Base-by-base conservation (phyloP, 1,139 yeast genomes). In the Protomyces macrosporus region DNA sequence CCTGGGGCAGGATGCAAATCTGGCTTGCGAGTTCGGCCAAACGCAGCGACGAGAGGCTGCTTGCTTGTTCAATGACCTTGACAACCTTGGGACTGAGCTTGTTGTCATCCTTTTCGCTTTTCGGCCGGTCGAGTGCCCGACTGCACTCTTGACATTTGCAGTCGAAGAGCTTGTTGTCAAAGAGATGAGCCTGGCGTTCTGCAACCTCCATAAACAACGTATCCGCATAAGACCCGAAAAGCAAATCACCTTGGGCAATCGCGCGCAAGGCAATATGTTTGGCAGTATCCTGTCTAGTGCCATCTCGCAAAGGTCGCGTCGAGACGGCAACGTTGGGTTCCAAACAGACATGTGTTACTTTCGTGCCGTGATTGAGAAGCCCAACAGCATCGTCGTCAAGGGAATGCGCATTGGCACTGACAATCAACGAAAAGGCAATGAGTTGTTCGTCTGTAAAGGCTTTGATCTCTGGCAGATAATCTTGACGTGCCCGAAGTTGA, bases 301-400 rank as follows among this genome's bases (percentile, higher is more conserved):
- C 42, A 39, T 42, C 23, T 12, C 52, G 51, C 6, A 36, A 34
- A 5, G 52, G 35, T 33, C 62, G 51, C n/a, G 36, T 40, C 3
- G 62, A 58, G 14, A 42, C 56, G 3, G 62, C 62, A 7, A 58
- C 56, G 33, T 58, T 58, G 14, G 62, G 62, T 1, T 5, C 6
- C 56, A 58, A 52, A 34, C 62, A 58, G 34, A 56, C 12, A 36
- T 58, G 62, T 5, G 62, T 51, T 16, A 58, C 50, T 39, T 58
- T 58, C n/a, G 52, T 33, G 39, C 62, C 62, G 12, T 12, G 42
- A 1, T 34, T 39, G 7, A 58, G 52, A 14, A 58, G 34, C 5
- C 56, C 62, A 37, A 58, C 52, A 6, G 56, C 40, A 39, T 32
- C 23, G 7, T 52, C 36, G 5, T 58, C 62, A 6, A 52, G 35